Evolutionary conservation across 2,329 filamentous ascomycete species (phyloP), one percentile per base, ranked within the genome.

Genomic region (Xylaria sp.): DNA sequence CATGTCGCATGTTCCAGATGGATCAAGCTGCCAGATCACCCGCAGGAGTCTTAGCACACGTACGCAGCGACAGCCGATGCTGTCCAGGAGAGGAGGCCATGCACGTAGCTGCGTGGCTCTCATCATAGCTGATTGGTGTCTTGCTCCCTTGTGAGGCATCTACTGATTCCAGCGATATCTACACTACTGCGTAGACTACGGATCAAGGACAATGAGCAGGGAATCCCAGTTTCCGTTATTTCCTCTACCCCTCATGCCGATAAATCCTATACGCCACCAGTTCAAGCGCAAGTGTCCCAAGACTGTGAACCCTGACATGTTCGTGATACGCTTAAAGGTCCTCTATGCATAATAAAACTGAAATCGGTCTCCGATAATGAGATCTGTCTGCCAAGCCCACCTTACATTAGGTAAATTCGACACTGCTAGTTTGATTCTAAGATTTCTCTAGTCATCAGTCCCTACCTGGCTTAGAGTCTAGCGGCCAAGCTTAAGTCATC

Each of bases 21-120:
- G 33, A 45, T 15, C 50, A 57, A 44, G 25, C 51, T 51, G 57
- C 50, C 25, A 56, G 44, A 50, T 61, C 33, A 55, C 33, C 51
- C 36, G 33, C 31, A 55, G 59, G 47, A 51, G 27, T 33, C 47
- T n/a, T 51, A 51, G 27, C 49, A 51, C 36, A 42, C 53, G 29
- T n/a, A 22, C 39, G 15, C 39, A n/a, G 13, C 38, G 22, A 29
- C 36, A 55, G 33, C n/a, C 17, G 27, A 25, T 61, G 6, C n/a
- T 29, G 9, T 50, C 42, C 29, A 39, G 29, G 42, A 33, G 29
- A 27, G 33, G 29, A 38, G 29, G 47, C 33, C 17, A 51, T 36
- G 36, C 49, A 36, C 55, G 20, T 25, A 53, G 11, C 15, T 33
- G 15, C 44, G 11, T 27, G 22, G 11, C 25, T 27, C 44, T 44